phyloP scores from a whole-genome alignment of 805 yeast species.

The Metschnikowia proteae region DNA sequence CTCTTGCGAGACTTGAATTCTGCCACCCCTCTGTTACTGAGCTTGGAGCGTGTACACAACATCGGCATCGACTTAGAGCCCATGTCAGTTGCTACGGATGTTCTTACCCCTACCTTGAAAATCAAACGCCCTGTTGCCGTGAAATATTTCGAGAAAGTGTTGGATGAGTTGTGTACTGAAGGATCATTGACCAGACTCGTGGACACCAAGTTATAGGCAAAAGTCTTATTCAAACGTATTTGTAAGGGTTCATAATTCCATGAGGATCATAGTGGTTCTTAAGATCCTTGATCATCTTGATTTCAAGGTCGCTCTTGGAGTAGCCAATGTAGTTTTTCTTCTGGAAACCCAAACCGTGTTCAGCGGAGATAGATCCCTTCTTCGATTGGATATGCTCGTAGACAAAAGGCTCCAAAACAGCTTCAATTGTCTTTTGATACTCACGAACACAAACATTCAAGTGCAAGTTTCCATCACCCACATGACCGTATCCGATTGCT shows the following conservation, averaged over 20 bases:
- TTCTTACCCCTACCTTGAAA: constrained; percentile 64
- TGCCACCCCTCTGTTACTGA: constrained; percentile 41
- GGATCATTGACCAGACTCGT: constrained; percentile 29
- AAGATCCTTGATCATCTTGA: constrained; percentile 69
- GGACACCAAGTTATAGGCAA: constrained; percentile 20
- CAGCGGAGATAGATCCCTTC: constrained; percentile 92
- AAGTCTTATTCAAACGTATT: constrained; percentile 52
- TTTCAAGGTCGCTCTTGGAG: constrained; percentile 70
- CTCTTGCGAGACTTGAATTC: constrained; percentile 39
- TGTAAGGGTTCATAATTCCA: constrained; percentile 90
- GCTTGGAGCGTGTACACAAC: constrained; percentile 63
- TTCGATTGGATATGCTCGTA: constrained; percentile 78
- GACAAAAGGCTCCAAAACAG: constrained; percentile 85
- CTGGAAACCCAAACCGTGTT: constrained; percentile 96
- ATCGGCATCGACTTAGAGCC: constrained; percentile 54
- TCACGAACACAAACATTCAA: constrained; percentile 87
- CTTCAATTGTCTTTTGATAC: constrained; percentile 76
- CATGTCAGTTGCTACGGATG: constrained; percentile 55
- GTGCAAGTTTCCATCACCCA: constrained; percentile 96
- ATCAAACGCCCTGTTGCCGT: constrained; percentile 39
- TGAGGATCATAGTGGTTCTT: constrained; percentile 88
- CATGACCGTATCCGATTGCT: constrained; percentile 96
- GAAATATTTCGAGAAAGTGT: constrained; percentile 19
- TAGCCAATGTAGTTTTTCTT: constrained; percentile 87
- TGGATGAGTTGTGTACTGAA: constrained; percentile 18